Evolutionary conservation across 257 asterid species (phyloP), one percentile per base, ranked within the genome.

Genomic region (Solanum bulbocastanum): DNA sequence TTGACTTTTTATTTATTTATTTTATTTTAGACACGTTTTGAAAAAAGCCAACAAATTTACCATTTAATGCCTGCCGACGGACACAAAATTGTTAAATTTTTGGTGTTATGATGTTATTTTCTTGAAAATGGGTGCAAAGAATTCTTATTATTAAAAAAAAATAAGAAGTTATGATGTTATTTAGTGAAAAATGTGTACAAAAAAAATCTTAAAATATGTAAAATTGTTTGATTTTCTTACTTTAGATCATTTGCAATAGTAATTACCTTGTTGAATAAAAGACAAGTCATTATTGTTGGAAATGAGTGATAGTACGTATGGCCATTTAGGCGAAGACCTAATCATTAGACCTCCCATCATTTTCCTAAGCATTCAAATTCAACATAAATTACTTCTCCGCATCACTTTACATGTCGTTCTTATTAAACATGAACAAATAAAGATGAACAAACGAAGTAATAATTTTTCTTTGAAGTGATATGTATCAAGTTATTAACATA

Each of bases 301-400:
- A 86, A 88, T 72, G 84, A 90, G 93, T 91, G 90, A 91, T 91
- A 35, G 27, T 20, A 73, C 3, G 49, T 73, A 87, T 82, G 90
- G 25, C 83, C 90, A 89, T 88, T 81, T 86, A 83, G 87, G 86
- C 87, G 92, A 89, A 90, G 90, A 89, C 93, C 87, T 82, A 82
- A 93, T 94, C 86, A 93, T 93, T 92, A 89, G 86, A 83, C 87
- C 87, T 37, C 11, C 79, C 90, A 93, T 92, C 91, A 94, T 79
- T 92, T 88, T 85, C 91, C 78, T 46, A 87, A 87, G 42, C 42
- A 79, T 89, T 69, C 79, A 84, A 88, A 88, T 92, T 92, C 91
- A 91, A 90, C 92, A 39, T 25, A 86, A 86, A 73, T 73, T 73
- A 60, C 13, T 60, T 60, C 5, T 60, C 27, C 5, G 4, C 16